A percentile compares a stretch with the other conserved stretches of the same genome.
Conservation (phyloP, 345 rosid genomes). For the Anastatica hierochuntica region DNA sequence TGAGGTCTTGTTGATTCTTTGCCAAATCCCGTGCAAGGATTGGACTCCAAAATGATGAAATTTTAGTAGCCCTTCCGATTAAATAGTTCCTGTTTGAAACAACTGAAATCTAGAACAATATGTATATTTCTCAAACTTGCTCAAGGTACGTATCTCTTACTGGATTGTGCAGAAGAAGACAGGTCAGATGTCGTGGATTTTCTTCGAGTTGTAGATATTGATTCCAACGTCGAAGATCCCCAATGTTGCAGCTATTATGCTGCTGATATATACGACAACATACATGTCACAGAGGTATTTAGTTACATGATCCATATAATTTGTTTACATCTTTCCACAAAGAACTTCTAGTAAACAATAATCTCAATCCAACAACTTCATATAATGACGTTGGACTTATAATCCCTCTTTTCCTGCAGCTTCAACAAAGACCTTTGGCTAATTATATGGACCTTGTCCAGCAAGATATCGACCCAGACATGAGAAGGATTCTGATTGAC, state of each 20-base stretch:
- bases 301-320: constrained; percentile 4
- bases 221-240: constrained; percentile 58
- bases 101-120: not conserved
- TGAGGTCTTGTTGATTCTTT: not conserved
- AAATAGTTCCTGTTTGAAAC: not conserved
- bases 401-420: constrained; percentile 33
- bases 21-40: not conserved
- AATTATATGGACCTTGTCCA: constrained; percentile 68
- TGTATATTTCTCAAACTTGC: not conserved
- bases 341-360: not conserved
- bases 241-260: constrained; percentile 67
- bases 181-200: constrained; percentile 19
- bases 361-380: not conserved
- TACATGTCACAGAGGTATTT: constrained; percentile 67
- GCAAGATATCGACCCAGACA: constrained; percentile 56
- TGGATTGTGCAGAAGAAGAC: constrained; percentile 43
- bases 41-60: not conserved
- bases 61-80: too few species aligned
- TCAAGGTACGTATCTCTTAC: not conserved
- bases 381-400: not conserved
- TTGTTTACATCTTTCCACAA: constrained; percentile 10
- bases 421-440: constrained; percentile 61
- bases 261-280: constrained; percentile 51
- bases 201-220: constrained; percentile 52
- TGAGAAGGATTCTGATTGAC: constrained; percentile 79